phyloP scores from a whole-genome alignment of 345 rosid genomes.

The Geranium brycei region DNA sequence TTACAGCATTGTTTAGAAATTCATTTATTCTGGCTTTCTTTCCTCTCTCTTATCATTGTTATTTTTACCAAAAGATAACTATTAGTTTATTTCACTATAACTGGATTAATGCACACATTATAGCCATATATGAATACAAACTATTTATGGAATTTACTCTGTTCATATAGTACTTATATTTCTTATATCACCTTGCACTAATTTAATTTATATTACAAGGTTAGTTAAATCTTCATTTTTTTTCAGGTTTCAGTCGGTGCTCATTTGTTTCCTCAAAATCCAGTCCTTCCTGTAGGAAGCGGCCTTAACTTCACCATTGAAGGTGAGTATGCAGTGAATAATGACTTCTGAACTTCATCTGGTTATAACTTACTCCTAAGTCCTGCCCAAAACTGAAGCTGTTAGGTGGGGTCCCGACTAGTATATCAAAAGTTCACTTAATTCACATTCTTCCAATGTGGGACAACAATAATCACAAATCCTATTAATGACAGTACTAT shows the following conservation, averaged over 20 bases:
- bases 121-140: background rate
- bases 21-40: too few relatives aligned
- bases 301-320: conserved; percentile 39
- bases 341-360: conserved; percentile 4
- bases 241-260: conserved; percentile 85
- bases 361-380: background rate
- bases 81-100: background rate
- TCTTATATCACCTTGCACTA: background rate
- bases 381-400: too few relatives aligned
- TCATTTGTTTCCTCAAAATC: conserved; percentile 55
- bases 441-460: too few relatives aligned
- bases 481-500: background rate
- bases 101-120: background rate
- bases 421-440: too few relatives aligned
- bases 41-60: too few relatives aligned
- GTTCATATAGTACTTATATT: background rate
- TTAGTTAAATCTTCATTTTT: conserved; percentile 9
- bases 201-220: background rate
- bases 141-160: too few relatives aligned
- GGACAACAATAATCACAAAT: background rate
- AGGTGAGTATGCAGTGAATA: conserved; percentile 32
- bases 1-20: background rate
- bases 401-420: too few relatives aligned
- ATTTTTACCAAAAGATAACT: too few relatives aligned
- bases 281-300: conserved; percentile 46